Evolutionary conservation across 202 grass and related monocot species (phyloP).

Genomic region (Elaeis oleifera): DNA sequence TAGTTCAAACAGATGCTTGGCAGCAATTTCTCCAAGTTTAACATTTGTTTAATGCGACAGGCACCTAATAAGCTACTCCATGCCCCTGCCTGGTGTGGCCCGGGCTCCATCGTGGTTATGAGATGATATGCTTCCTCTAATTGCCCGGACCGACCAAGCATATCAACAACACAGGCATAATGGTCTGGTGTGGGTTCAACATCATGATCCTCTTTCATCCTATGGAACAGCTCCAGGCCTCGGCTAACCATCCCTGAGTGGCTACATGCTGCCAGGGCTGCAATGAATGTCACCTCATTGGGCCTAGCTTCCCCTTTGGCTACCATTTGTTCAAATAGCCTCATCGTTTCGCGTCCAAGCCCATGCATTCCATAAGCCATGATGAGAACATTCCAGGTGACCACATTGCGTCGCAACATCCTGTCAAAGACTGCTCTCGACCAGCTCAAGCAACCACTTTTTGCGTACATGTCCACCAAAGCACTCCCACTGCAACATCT

Average conservation of each 20-base stretch:
- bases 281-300: constrained; percentile 75
- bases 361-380: constrained; percentile 95
- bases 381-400: constrained; percentile 97
- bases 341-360: constrained; percentile 52
- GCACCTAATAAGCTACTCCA: constrained; percentile 81
- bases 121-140: constrained; percentile 49
- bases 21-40: constrained; percentile 49
- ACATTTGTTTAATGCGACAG: constrained; percentile 63
- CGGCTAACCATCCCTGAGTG: constrained; percentile 68
- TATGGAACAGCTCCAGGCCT: constrained; percentile 56
- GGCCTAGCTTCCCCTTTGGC: constrained; percentile 48
- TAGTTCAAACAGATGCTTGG: constrained; percentile 60
- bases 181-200: constrained; percentile 52
- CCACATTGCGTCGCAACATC: constrained; percentile 54
- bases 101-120: constrained; percentile 42
- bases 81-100: constrained; percentile 42
- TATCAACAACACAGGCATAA: constrained; percentile 64
- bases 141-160: constrained; percentile 71
- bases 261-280: constrained; percentile 76
- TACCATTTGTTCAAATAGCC: constrained; percentile 64
- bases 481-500: constrained; percentile 70
- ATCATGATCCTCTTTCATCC: constrained; percentile 50
- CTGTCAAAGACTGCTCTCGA: constrained; percentile 55
- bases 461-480: constrained; percentile 73
- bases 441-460: constrained; percentile 47